Conservation (phyloP, 2,329 filamentous ascomycete genomes). For the Hypoxylon sp. region DNA sequence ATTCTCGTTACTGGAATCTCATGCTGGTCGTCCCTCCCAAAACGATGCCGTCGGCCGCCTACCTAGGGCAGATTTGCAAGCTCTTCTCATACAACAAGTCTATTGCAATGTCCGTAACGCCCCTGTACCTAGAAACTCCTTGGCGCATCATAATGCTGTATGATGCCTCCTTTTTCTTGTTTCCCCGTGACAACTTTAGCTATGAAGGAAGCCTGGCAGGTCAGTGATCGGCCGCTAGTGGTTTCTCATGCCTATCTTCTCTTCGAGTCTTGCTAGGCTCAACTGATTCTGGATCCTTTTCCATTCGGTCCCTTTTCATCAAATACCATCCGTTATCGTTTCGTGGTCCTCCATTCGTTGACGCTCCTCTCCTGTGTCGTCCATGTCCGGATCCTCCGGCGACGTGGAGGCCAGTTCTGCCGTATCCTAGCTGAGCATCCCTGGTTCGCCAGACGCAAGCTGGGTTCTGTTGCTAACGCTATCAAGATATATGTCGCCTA, state of each 20-base stretch:
- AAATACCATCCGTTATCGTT: no score
- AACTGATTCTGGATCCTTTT: not conserved
- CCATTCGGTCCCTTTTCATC: no score
- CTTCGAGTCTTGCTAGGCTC: not conserved
- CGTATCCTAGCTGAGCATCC: not conserved
- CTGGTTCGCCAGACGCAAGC: conserved; percentile 14
- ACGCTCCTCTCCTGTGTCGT: no score
- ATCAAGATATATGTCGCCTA: conserved; percentile 40
- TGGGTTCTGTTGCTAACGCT: conserved; percentile 31
- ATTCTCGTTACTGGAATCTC: conserved; percentile 14
- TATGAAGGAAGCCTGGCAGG: not conserved
- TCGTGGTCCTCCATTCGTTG: no score
- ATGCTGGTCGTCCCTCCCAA: not conserved
- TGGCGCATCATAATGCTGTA: not conserved
- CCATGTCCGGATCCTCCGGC: no score
- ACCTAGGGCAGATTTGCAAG: conserved; percentile 9
- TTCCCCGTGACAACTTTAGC: not conserved
- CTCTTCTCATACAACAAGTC: not conserved
- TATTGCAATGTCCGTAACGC: conserved; percentile 24
- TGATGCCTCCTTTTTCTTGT: no score
- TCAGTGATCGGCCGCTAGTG: not conserved
- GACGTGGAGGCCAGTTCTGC: no score
- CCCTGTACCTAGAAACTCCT: conserved; percentile 32
- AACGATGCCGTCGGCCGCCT: not conserved
- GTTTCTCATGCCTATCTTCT: not conserved